These are phyloP conservation scores for Marasmius sp. DNA, from an alignment of 1,284 basidiomycete species.

Conservation along the genomic window DNA sequence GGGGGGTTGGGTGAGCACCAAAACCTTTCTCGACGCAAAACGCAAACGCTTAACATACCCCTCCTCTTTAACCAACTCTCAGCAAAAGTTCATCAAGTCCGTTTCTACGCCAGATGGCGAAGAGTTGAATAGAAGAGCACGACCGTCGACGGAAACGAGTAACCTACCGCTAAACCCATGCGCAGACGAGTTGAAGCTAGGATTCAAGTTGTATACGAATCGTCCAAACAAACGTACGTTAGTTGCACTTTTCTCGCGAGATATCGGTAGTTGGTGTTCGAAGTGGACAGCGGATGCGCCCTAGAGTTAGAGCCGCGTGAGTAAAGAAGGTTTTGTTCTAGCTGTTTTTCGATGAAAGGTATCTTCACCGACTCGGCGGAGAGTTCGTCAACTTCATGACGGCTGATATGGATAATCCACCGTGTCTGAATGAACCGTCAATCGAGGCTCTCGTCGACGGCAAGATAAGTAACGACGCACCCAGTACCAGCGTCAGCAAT, in stretches of 20 bases:
- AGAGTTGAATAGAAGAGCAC: too few relatives aligned
- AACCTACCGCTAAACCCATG: slow-evolving; percentile 78
- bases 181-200: slow-evolving; percentile 87
- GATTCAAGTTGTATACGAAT: slow-evolving; percentile 95
- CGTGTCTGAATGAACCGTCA: slow-evolving; percentile 55
- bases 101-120: too few relatives aligned
- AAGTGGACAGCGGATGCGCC: slow-evolving; percentile 88
- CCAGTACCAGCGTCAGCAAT: slow-evolving; percentile 95
- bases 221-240: too few relatives aligned
- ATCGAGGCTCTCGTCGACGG: too few relatives aligned
- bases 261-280: slow-evolving; percentile 90
- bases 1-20: too few relatives aligned
- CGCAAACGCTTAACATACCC: slow-evolving; percentile 48
- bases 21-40: too few relatives aligned
- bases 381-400: slow-evolving; percentile 94
- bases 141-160: too few relatives aligned
- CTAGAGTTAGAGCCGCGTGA: slow-evolving; percentile 31
- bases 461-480: slow-evolving; percentile 36
- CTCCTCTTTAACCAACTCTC: slow-evolving; percentile 91
- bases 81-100: slow-evolving; percentile 84
- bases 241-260: too few relatives aligned
- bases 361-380: slow-evolving; percentile 81
- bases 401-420: slow-evolving; percentile 89
- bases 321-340: not conserved
- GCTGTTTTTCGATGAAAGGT: not conserved